Base-by-base conservation (phyloP, 495 filamentous ascomycete genomes). In the Baudoinia panamericana region DNA sequence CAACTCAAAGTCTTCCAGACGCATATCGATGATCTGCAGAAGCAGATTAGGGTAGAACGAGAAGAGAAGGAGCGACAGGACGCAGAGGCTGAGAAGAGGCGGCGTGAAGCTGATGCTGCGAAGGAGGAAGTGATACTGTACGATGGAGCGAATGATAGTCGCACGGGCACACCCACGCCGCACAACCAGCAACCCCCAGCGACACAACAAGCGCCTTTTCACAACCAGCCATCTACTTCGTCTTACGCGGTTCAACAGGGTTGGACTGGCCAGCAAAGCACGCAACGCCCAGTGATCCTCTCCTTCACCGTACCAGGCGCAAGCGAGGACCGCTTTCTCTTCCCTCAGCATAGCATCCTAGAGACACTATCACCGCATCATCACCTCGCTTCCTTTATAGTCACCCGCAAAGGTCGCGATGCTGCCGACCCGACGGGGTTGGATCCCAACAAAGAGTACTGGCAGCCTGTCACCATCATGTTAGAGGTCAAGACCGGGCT, bases 21-120 rank as follows among this genome's bases (percentile, higher is more conserved):
- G 33, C 87, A 96, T 39, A 96, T 99, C 45, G 83, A 94, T 53
- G 80, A 86, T 36, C 75, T 99, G 23, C 87, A 84, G 28, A 69
- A 63, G 0, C 70, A 76, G 29, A 65, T 76, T 30, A 64, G 66
- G 32, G 61, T 52, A 57, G 50, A 58, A 26, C 55, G 53, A 23
- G 51, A 47, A 21, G 31, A 39, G 16, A 31, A 36, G n/a, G 41
- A 44, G 17, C 33, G 32, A 41, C 41, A 25, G 4, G 38, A 24
- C 8, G 23, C 30, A 13, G 45, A 24, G 21, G 23, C 27, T 8
- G 39, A 36, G 21, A 28, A 29, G 16, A 11, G 34, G 34, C 34
- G 30, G 18, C 6, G 26, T 18, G 18, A 33, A 22, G 29, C 41
- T 16, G 9, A 45, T 27, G 18, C 40, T 17, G 18, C 8, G 15